These are phyloP conservation scores for Fusarium albosuccineum DNA, from an alignment of 2,329 filamentous ascomycete species.

Conservation along the genomic window DNA sequence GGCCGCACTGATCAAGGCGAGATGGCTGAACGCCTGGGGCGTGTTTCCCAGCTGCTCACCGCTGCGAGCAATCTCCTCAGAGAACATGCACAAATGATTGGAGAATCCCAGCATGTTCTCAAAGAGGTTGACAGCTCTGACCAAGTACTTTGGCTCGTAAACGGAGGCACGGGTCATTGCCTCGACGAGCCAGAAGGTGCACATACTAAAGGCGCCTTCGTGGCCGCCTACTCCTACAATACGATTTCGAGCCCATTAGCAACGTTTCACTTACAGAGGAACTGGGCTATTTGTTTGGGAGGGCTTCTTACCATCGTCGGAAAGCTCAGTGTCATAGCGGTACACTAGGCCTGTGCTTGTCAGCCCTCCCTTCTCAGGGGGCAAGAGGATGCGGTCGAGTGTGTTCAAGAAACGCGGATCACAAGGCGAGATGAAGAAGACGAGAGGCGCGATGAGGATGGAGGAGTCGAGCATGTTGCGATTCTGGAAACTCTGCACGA, in stretches of 20 bases:
- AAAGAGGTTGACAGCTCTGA: conserved; percentile 75
- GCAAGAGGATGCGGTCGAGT: conserved; percentile 77
- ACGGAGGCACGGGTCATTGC: conserved; percentile 77
- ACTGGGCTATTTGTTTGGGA: no score
- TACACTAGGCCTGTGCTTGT: conserved; percentile 82
- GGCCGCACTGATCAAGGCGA: conserved; percentile 81
- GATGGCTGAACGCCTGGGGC: conserved; percentile 82
- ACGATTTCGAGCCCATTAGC: conserved; percentile 15
- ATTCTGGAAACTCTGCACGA: conserved; percentile 82
- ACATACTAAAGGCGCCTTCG: conserved; percentile 85
- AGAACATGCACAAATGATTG: conserved; percentile 84
- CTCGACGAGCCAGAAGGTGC: conserved; percentile 86
- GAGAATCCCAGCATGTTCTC: conserved; percentile 83
- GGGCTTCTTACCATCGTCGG: conserved; percentile 72
- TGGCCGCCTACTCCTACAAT: conserved; percentile 75
- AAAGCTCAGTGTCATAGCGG: conserved; percentile 76
- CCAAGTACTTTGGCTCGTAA: conserved; percentile 74
- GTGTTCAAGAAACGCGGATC: conserved; percentile 81
- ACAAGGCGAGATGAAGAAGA: conserved; percentile 84
- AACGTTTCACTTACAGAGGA: neutral
- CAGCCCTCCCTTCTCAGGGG: conserved; percentile 80
- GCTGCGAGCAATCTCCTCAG: conserved; percentile 79
- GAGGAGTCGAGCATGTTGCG: conserved; percentile 78
- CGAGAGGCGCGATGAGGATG: conserved; percentile 80
- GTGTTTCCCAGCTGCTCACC: conserved; percentile 86